Base-by-base conservation (phyloP, 1,284 basidiomycete genomes). In the Lignosus rhinocerotis region DNA sequence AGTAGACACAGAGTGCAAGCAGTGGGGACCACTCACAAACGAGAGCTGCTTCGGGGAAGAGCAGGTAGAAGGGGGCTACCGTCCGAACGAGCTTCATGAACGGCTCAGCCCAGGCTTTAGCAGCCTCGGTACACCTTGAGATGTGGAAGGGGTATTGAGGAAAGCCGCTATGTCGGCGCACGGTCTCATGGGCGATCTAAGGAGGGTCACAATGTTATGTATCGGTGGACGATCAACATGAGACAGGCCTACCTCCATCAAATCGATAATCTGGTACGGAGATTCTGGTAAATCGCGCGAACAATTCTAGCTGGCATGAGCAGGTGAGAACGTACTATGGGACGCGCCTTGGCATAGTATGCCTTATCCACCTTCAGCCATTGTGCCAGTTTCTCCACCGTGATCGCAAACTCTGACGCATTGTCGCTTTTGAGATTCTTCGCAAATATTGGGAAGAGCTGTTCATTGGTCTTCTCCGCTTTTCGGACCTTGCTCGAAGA, bases 281-380 rank as follows among this genome's bases (percentile, higher is more conserved):
- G 33, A 17, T 6, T 1, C 7, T 2, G 43, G 21, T 45, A 4
- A 45, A 14, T 10, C 3, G 21, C 43, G 16, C 11, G 43, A 45
- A 25, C 5, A 6, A 5, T 10, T 25, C 25, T 25, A 10, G 6
- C 17, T 2, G 12, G 21, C 10, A 10, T 4, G 21, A 25, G 25
- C n/a, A 14, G 25, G 2, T 25, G 4, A 25, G 25, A 31, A 57
- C 65, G 56, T 45, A 68, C 67, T 32, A 42, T 55, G 3, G 65
- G 65, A 25, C 65, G 53, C 25, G 67, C 67, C 12, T 49, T 61
- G 8, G 60, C 43, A 36, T 68, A 68, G 17, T 68, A 68, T 3
- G 67, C 67, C 53, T 59, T 68, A 38, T 61, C 62, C 9, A 48
- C 51, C 41, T 56, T 58, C 11, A 65, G 36, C 65, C 65, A 68